These are phyloP conservation scores for Ceratocystis eucalypticola DNA, from an alignment of 2,329 filamentous ascomycete genomes.

Conservation along the genomic window DNA sequence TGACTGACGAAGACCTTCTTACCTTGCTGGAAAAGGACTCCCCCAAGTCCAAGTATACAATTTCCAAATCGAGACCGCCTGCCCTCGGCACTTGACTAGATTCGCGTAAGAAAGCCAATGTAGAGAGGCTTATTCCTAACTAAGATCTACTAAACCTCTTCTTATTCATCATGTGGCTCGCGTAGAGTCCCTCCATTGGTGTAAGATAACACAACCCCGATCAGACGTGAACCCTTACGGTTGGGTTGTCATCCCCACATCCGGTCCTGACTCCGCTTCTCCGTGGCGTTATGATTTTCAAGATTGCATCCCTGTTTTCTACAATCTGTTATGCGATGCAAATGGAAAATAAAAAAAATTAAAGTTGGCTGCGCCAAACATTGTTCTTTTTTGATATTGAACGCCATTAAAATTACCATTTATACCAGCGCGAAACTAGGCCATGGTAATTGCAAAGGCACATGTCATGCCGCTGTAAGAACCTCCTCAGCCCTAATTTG, in stretches of 20 bases:
- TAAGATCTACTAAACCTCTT: neutral
- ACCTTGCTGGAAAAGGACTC: neutral
- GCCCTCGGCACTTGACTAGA: neutral
- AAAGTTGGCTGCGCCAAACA: neutral
- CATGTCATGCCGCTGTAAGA: neutral
- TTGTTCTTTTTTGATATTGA: neutral
- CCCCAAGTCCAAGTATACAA: neutral
- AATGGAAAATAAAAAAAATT: neutral
- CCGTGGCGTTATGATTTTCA: neutral
- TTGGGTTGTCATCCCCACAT: neutral
- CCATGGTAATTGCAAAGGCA: neutral
- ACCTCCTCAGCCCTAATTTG: neutral
- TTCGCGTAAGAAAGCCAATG: neutral
- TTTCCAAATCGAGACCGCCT: neutral
- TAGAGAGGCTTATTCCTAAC: neutral
- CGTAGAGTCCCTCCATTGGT: neutral
- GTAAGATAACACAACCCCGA: neutral
- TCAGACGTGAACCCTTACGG: neutral
- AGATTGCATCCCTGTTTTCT: neutral
- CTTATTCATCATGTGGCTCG: neutral
- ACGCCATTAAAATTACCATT: neutral
- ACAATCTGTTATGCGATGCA: neutral
- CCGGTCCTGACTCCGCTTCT: constrained; percentile 9
- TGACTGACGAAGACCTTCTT: neutral
- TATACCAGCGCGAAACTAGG: neutral